Percentiles rank a stretch among this genome's conserved stretches.
Conservation (phyloP, 352 stramenopile species). For the Pythium brachiatum region DNA sequence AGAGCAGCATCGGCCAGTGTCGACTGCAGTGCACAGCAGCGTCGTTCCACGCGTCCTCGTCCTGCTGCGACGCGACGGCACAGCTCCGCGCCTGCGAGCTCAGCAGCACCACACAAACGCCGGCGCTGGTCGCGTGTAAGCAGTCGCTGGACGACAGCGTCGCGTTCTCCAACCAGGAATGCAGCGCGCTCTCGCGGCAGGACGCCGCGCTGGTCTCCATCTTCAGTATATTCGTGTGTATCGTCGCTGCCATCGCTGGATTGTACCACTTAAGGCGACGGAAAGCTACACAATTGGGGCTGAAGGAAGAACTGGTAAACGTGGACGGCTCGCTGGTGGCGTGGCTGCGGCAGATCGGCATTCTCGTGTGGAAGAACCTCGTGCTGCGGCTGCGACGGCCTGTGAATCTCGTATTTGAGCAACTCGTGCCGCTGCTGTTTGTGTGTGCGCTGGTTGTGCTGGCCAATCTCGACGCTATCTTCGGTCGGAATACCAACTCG, state of each 20-base stretch:
- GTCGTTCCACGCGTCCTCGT: conserved; percentile 20
- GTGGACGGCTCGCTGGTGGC: conserved; percentile 7
- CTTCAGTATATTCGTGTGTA: neutral
- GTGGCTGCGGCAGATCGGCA: conserved; percentile 26
- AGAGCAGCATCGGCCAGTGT: conserved; percentile 20
- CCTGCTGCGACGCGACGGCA: conserved; percentile 29
- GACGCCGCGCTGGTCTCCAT: conserved; percentile 20
- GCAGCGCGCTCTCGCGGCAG: conserved; percentile 9
- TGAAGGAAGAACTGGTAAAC: neutral
- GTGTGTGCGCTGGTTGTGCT: conserved; percentile 32
- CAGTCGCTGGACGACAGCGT: conserved; percentile 24
- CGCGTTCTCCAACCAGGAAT: conserved; percentile 25
- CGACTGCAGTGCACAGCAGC: conserved; percentile 25
- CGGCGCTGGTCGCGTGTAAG: conserved; percentile 18
- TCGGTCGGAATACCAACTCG: conserved; percentile 3
- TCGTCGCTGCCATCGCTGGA: neutral
- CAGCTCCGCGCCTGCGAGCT: conserved; percentile 22
- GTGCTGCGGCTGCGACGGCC: conserved; percentile 29
- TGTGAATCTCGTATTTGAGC: conserved; percentile 30
- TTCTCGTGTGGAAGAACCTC: conserved; percentile 49
- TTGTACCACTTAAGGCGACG: conserved; percentile 3
- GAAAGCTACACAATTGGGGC: neutral
- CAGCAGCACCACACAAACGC: neutral
- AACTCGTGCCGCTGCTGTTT: conserved; percentile 41
- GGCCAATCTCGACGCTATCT: conserved; percentile 35